These are phyloP conservation scores for Arachnomyces sp. DNA, from an alignment of 2,329 filamentous ascomycete species.

Conservation along the genomic window DNA sequence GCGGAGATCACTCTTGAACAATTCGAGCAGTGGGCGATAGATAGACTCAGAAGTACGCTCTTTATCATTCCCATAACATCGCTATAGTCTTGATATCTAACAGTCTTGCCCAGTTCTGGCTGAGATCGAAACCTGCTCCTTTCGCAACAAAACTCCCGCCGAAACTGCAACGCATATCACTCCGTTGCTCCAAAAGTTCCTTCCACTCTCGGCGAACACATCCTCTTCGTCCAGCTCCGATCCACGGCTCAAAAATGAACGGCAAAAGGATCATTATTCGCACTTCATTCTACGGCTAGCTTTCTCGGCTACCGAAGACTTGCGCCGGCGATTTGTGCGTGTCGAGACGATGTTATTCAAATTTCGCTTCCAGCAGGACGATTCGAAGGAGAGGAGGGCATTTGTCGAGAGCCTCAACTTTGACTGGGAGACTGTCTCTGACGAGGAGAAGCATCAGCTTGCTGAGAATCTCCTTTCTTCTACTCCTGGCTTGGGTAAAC, in stretches of 20 bases:
- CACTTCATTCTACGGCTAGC: constrained; percentile 94
- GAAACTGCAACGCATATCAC: constrained; percentile 82
- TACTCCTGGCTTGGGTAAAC: constrained; percentile 38
- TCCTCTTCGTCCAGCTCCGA: constrained; percentile 48
- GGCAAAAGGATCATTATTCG: constrained; percentile 93
- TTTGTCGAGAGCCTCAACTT: constrained; percentile 74
- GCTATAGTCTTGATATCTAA: neutral
- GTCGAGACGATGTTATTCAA: constrained; percentile 87
- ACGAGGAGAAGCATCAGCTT: constrained; percentile 68
- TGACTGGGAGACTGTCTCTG: constrained; percentile 74
- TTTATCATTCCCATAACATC: neutral
- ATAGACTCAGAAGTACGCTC: constrained; percentile 66
- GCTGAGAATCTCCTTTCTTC: constrained; percentile 55
- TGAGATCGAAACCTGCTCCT: constrained; percentile 78
- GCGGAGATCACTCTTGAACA: constrained; percentile 93
- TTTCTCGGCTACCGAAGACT: constrained; percentile 84
- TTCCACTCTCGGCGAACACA: constrained; percentile 70
- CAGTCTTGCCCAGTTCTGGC: constrained; percentile 25
- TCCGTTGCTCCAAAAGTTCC: constrained; percentile 76
- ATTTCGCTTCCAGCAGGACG: constrained; percentile 71
- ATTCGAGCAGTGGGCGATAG: constrained; percentile 98
- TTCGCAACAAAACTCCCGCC: constrained; percentile 77
- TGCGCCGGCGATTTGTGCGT: constrained; percentile 75
- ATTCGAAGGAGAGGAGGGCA: constrained; percentile 59
- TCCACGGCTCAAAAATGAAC: constrained; percentile 56